These are phyloP conservation scores for Euclidium syriacum DNA, from an alignment of 345 rosid species.

Conservation along the genomic window DNA sequence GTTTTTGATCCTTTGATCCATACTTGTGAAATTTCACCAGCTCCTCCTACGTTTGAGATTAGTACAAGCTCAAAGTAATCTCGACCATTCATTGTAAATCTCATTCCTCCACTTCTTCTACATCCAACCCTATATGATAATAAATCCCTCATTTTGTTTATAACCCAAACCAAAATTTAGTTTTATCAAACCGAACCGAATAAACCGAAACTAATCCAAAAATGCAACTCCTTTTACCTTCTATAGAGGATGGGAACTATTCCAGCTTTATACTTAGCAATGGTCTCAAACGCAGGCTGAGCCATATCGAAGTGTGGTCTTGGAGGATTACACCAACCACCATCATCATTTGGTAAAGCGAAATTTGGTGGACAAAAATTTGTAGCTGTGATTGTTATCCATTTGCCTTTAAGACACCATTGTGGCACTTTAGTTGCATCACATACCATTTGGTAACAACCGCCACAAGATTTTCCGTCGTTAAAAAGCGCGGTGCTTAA, in stretches of 20 bases:
- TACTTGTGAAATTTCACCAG: conserved; percentile 48
- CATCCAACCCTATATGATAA: conserved; percentile 46
- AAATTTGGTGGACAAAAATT: conserved; percentile 81
- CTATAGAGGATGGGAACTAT: conserved; percentile 62
- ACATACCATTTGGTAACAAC: conserved; percentile 66
- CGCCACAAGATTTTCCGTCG: conserved; percentile 55
- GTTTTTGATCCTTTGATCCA: conserved; percentile 56
- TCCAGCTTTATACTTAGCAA: conserved; percentile 64
- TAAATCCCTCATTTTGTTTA: too few species aligned
- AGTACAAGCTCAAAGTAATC: conserved; percentile 61
- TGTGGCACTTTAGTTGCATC: conserved; percentile 42
- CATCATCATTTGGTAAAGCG: conserved; percentile 55
- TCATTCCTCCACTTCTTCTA: conserved; percentile 52
- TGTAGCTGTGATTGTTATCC: conserved; percentile 62
- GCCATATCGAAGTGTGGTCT: conserved; percentile 69
- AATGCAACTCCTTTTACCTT: conserved; percentile 30
- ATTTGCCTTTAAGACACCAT: conserved; percentile 62
- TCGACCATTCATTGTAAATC: conserved; percentile 61
- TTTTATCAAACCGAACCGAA: not conserved
- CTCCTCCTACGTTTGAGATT: conserved; percentile 59
- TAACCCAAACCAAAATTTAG: too few species aligned
- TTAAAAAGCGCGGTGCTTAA: conserved; percentile 68
- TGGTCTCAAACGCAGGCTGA: conserved; percentile 69
- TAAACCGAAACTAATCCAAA: not conserved
- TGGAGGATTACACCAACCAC: conserved; percentile 86